A percentile compares a stretch with the other conserved stretches of the same genome.
Evolutionary conservation across 768 basidiomycete species (phyloP).

Genomic region (Glaciozyma martinii): DNA sequence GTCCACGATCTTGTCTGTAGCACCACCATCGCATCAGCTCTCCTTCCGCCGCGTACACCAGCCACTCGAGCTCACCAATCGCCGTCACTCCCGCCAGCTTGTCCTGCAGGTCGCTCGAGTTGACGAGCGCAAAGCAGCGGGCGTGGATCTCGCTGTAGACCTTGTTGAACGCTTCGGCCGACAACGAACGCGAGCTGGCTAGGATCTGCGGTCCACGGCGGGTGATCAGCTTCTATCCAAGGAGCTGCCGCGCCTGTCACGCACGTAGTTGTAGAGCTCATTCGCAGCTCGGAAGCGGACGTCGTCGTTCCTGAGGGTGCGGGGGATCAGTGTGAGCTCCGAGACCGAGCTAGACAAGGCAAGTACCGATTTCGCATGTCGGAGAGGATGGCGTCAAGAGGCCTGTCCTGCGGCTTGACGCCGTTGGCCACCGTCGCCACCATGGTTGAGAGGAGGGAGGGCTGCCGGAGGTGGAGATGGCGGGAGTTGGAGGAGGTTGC

Average conservation of each 20-base stretch:
- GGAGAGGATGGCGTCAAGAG: constrained; percentile 24
- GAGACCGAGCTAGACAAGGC: background rate
- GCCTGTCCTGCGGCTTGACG: constrained; percentile 8
- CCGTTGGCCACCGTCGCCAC: background rate
- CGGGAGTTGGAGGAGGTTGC: too few relatives aligned
- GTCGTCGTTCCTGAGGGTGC: constrained; percentile 16
- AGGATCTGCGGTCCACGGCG: constrained; percentile 8
- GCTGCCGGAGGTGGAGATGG: too few relatives aligned
- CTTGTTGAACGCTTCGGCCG: constrained; percentile 33
- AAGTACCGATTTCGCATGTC: constrained; percentile 15
- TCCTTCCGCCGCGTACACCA: background rate
- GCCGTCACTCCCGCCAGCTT: constrained; percentile 79
- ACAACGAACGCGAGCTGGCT: constrained; percentile 24
- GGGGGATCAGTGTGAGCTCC: background rate
- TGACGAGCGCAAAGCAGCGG: constrained; percentile 31
- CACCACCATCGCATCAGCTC: background rate
- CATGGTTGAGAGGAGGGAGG: background rate
- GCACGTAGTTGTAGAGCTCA: constrained; percentile 18
- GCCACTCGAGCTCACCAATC: constrained; percentile 53
- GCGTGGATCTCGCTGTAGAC: constrained; percentile 29
- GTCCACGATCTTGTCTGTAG: constrained; percentile 62
- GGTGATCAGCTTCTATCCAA: background rate
- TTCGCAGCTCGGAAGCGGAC: constrained; percentile 16
- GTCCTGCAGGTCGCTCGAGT: constrained; percentile 54
- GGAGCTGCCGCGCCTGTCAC: background rate